Conservation (phyloP, 805 yeast genomes). For the Candida oleophila region DNA sequence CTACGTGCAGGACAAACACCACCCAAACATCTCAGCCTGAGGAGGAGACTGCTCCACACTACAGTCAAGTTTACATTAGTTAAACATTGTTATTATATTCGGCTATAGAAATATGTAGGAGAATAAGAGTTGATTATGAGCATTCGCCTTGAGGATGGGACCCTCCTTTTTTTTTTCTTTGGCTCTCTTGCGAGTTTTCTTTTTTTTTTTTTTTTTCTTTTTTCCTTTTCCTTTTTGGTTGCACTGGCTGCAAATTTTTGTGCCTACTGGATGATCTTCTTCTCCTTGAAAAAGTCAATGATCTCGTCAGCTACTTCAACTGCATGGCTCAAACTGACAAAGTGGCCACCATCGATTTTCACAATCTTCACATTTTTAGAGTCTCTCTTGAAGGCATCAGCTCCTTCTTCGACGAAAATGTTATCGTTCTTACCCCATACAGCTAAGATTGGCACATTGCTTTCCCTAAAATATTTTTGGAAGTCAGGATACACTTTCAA, state of each 20-base stretch:
- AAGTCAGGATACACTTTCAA: slow-evolving; percentile 33
- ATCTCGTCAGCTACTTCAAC: slow-evolving; percentile 30
- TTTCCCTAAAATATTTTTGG: slow-evolving; percentile 29
- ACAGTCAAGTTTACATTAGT: too few relatives aligned
- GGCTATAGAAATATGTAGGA: too few relatives aligned
- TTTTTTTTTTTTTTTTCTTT: neutral
- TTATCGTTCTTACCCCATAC: slow-evolving; percentile 43
- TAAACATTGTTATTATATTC: too few relatives aligned
- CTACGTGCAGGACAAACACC: too few relatives aligned
- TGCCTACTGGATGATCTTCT: neutral
- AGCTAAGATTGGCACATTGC: slow-evolving; percentile 33
- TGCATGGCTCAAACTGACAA: slow-evolving; percentile 31
- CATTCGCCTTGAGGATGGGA: too few relatives aligned
- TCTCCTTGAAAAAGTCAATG: slow-evolving; percentile 13
- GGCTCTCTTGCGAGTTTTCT: too few relatives aligned
- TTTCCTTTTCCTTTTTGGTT: neutral
- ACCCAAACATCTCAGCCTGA: too few relatives aligned
- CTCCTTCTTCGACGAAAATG: slow-evolving; percentile 35
- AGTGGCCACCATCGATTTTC: slow-evolving; percentile 37
- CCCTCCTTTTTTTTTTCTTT: too few relatives aligned
- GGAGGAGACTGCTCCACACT: too few relatives aligned
- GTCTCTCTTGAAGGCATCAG: slow-evolving; percentile 36
- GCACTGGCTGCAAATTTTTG: neutral
- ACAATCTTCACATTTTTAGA: slow-evolving; percentile 23
- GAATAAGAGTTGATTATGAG: too few relatives aligned